Evolutionary conservation across 495 filamentous ascomycete species (phyloP).

Genomic region (Tirmania nivea): DNA sequence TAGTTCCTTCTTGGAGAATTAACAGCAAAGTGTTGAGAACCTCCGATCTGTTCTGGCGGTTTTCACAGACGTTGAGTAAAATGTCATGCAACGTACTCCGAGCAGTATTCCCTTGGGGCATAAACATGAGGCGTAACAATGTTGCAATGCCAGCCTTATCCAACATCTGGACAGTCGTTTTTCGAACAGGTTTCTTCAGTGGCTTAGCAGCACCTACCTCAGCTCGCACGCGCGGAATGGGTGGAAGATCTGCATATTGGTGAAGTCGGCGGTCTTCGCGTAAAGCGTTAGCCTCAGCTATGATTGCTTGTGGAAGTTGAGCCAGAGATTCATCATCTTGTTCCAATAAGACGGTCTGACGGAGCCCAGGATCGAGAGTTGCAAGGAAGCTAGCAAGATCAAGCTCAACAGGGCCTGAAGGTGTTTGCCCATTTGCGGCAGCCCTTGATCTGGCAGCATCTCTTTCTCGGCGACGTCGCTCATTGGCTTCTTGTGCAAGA

Average conservation of each 20-base stretch:
- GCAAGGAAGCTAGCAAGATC: constrained; percentile 82
- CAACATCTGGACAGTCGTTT: constrained; percentile 78
- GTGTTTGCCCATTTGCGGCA: constrained; percentile 31
- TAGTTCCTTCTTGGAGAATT: constrained; percentile 89
- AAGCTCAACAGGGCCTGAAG: constrained; percentile 58
- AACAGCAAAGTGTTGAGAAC: constrained; percentile 84
- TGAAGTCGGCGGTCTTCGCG: constrained; percentile 35
- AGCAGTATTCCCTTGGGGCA: constrained; percentile 65
- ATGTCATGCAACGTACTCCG: constrained; percentile 64
- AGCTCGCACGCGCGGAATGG: constrained; percentile 26
- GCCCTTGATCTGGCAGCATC: constrained; percentile 42
- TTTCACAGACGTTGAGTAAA: constrained; percentile 73
- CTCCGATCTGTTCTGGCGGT: constrained; percentile 80
- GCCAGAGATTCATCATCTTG: constrained; percentile 75
- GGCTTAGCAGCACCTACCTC: constrained; percentile 21
- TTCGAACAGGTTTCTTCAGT: constrained; percentile 48
- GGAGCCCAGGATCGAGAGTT: constrained; percentile 53
- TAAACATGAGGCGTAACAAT: constrained; percentile 86
- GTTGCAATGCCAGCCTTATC: constrained; percentile 92
- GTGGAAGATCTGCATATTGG: constrained; percentile 35
- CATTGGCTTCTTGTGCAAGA: constrained; percentile 66
- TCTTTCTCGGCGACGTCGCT: constrained; percentile 73
- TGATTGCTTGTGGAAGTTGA: constrained; percentile 63
- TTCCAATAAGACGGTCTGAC: constrained; percentile 70
- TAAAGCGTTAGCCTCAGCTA: constrained; percentile 62